These are phyloP conservation scores for Starmerella ratchasimensis DNA, from an alignment of 805 yeast species.

Conservation along the genomic window DNA sequence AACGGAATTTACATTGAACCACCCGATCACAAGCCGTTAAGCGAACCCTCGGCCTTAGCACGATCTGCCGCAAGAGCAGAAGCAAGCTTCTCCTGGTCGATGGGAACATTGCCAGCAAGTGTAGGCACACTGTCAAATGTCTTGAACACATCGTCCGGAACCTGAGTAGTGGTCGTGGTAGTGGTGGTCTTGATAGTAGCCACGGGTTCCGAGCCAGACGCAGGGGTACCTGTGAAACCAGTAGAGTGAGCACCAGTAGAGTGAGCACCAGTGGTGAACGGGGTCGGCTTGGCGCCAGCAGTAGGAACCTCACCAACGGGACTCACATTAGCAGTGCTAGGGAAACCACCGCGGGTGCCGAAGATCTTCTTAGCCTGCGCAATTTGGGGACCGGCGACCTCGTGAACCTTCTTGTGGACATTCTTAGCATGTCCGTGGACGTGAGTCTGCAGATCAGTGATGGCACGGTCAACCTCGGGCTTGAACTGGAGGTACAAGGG, in stretches of 20 bases:
- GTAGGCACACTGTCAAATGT: constrained; percentile 25
- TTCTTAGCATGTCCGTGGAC: constrained; percentile 19
- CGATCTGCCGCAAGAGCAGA: constrained; percentile 14
- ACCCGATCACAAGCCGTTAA: constrained; percentile 6
- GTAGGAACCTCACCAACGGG: constrained; percentile 20
- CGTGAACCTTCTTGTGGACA: constrained; percentile 20
- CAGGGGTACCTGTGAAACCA: background rate
- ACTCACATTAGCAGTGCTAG: constrained; percentile 15
- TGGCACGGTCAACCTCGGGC: constrained; percentile 52
- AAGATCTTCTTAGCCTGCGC: constrained; percentile 23
- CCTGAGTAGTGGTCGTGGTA: constrained; percentile 3
- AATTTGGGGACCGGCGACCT: constrained; percentile 28
- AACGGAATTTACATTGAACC: too few species aligned
- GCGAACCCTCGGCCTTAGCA: constrained; percentile 11
- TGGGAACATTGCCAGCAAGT: constrained; percentile 24
- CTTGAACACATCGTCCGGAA: constrained; percentile 16
- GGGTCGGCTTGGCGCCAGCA: constrained; percentile 20
- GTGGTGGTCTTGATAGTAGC: constrained; percentile 1
- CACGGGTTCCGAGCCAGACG: background rate
- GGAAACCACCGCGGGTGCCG: constrained; percentile 29
- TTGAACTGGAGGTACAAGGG: constrained; percentile 58
- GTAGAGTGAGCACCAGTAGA: background rate
- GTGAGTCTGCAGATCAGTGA: constrained; percentile 19
- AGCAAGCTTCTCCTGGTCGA: constrained; percentile 17
- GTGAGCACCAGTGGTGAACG: constrained; percentile 4